Conservation (phyloP, 768 basidiomycete genomes). For the Chalciporus chontae region DNA sequence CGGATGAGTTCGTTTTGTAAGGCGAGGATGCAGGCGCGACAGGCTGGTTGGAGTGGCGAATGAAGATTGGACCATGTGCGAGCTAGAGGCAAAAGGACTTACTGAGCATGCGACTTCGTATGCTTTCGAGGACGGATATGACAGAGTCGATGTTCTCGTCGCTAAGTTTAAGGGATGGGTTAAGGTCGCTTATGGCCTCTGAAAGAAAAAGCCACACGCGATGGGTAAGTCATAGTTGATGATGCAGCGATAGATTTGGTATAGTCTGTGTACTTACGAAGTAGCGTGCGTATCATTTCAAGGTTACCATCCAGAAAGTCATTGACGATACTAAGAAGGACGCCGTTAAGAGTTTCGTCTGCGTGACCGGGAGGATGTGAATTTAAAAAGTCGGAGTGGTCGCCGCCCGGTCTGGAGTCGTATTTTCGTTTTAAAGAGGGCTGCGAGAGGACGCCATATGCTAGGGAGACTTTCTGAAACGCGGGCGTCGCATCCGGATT, state of each 20-base stretch:
- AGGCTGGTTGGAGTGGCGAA: conserved; percentile 41
- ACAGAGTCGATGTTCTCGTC: conserved; percentile 78
- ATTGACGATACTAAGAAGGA: conserved; percentile 69
- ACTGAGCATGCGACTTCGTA: conserved; percentile 77
- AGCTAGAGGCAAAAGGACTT: conserved; percentile 4
- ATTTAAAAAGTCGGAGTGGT: conserved; percentile 47
- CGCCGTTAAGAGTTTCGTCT: conserved; percentile 77
- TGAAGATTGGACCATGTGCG: background rate
- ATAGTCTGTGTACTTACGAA: conserved; percentile 46
- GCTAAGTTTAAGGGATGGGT: conserved; percentile 70
- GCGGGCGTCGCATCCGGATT: conserved; percentile 76
- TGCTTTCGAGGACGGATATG: conserved; percentile 61
- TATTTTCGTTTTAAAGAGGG: conserved; percentile 67
- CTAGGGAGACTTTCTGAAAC: conserved; percentile 83
- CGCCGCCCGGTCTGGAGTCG: conserved; percentile 50
- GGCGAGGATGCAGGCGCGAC: conserved; percentile 71
- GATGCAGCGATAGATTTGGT: no score
- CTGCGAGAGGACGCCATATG: conserved; percentile 76
- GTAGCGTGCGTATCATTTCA: conserved; percentile 74
- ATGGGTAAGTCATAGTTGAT: no score
- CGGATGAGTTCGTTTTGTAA: conserved; percentile 70
- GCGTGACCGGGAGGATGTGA: conserved; percentile 53
- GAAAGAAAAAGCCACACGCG: no score
- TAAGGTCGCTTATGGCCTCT: conserved; percentile 79
- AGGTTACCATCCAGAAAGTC: conserved; percentile 86